phyloP scores from a whole-genome alignment of 768 basidiomycete species.

The Cubamyces lactineus region DNA sequence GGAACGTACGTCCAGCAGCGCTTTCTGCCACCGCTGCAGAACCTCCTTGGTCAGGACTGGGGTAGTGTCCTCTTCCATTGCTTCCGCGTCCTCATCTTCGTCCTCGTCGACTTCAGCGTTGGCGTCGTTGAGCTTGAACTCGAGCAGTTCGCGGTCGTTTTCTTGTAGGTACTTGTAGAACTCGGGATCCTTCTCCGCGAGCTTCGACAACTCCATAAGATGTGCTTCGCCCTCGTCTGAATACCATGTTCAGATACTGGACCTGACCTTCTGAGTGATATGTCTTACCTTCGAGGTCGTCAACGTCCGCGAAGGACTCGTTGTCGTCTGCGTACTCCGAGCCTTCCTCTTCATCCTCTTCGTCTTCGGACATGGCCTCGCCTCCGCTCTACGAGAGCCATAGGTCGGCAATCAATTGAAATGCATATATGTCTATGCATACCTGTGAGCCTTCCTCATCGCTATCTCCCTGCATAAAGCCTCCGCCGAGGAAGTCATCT shows the following conservation, averaged over 20 bases:
- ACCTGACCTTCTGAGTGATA: too few species aligned
- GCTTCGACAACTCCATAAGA: conserved; percentile 78
- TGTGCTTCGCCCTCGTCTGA: conserved; percentile 76
- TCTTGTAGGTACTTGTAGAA: conserved; percentile 98
- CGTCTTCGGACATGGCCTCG: conserved; percentile 43
- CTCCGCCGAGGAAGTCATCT: conserved; percentile 73
- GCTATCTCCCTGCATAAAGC: conserved; percentile 70
- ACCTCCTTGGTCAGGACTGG: conserved; percentile 70
- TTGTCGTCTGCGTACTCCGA: conserved; percentile 53
- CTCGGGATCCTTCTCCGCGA: conserved; percentile 97
- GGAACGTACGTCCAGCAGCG: conserved; percentile 71
- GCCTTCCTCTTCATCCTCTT: conserved; percentile 41
- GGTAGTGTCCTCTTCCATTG: conserved; percentile 44
- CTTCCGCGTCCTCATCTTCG: conserved; percentile 54
- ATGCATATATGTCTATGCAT: conserved; percentile 15
- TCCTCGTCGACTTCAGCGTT: conserved; percentile 44
- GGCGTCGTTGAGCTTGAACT: conserved; percentile 61
- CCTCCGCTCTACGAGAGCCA: conserved; percentile 21
- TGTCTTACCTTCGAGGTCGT: conserved; percentile 68
- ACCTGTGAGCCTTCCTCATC: conserved; percentile 43
- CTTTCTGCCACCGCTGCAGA: conserved; percentile 85
- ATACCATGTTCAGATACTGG: background rate
- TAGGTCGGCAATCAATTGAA: background rate
- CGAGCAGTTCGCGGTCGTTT: conserved; percentile 89
- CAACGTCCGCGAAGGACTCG: conserved; percentile 74